Base-by-base conservation (phyloP, 768 basidiomycete species). In the Tricholoma saponaceum region DNA sequence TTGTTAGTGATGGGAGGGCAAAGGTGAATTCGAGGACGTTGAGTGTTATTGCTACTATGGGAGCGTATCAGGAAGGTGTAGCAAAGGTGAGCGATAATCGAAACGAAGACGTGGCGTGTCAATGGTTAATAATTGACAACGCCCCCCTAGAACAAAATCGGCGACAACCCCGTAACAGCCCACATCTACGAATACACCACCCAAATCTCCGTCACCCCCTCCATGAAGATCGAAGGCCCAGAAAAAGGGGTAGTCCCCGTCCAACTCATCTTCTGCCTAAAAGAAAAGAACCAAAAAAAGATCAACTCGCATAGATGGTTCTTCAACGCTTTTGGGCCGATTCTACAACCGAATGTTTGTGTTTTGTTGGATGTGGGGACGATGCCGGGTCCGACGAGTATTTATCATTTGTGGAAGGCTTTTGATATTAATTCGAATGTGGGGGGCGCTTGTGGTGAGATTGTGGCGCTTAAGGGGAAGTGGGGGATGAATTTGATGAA, bases 271-370 rank as follows among this genome's bases (percentile, higher is more conserved):
- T 96, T 96, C 74, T 95, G 90, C 69, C 79, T 92, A 57, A 95
- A 93, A 68, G 91, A 94, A 74, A 86, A 90, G 73, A 96, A 96
- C 68, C 90, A 92, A 70, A 95, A 95, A 76, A 96, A 96, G 76
- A 95, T 97, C 71, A 96, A 95, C 72, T 92, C 90, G 5, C 93
- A 95, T 63, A 79, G 89, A 32, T 95, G 93, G 94, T 95, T 95
- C 76, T 96, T 95, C 81, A 95, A 95, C 67, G 88, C 89, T 37
- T 92, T 92, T 67, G 87, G 86, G 0, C 83, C 87, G 5, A 79
- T 92, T 52, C 79, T 92, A n/a, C 82, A 90, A 61, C 89, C 95
- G 26, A 96, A 95, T 64, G 93, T 97, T 35, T 96, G 95, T 67
- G 86, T 96, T 9, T 81, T 97, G 13, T 83, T 97, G 25, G 95